Conservation (phyloP, 1,284 basidiomycete genomes). For the Phenoliferia sp. region DNA sequence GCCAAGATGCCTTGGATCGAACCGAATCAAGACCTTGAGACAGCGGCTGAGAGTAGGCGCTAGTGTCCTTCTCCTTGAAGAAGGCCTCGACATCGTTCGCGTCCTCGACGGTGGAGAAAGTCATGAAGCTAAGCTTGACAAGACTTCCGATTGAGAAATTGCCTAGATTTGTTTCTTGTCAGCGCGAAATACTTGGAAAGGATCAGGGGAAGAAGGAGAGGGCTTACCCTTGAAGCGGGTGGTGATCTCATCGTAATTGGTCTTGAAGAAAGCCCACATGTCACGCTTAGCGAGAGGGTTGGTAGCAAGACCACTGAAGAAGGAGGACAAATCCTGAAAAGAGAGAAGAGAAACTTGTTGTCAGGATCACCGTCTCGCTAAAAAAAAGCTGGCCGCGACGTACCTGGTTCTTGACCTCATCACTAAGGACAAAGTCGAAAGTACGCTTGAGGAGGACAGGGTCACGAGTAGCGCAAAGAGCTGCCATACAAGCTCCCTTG, state of each 20-base stretch:
- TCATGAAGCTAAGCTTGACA: slow-evolving; percentile 8
- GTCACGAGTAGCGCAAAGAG: slow-evolving; percentile 39
- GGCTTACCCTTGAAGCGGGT: slow-evolving; percentile 56
- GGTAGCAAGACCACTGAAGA: slow-evolving; percentile 18
- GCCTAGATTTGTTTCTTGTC: slow-evolving; percentile 1
- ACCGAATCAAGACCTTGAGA: slow-evolving; percentile 51
- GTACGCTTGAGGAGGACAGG: slow-evolving; percentile 39
- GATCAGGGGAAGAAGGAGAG: background rate
- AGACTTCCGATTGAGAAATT: slow-evolving; percentile 18
- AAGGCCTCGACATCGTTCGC: slow-evolving; percentile 62
- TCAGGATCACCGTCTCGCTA: background rate
- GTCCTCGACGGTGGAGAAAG: slow-evolving; percentile 66
- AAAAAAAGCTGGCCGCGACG: background rate
- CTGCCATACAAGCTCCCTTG: slow-evolving; percentile 43
- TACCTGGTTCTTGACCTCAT: slow-evolving; percentile 38
- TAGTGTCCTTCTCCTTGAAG: slow-evolving; percentile 37
- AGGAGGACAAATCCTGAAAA: slow-evolving; percentile 31
- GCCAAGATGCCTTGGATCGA: slow-evolving; percentile 50
- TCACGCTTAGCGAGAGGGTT: slow-evolving; percentile 16
- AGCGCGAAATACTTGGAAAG: background rate
- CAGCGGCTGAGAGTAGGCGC: slow-evolving; percentile 18
- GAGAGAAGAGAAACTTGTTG: background rate
- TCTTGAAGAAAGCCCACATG: slow-evolving; percentile 16
- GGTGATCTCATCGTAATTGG: slow-evolving; percentile 41
- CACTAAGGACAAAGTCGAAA: slow-evolving; percentile 38